Evolutionary conservation across 768 basidiomycete genomes (phyloP).

Genomic region (Lactarius evosmus): DNA sequence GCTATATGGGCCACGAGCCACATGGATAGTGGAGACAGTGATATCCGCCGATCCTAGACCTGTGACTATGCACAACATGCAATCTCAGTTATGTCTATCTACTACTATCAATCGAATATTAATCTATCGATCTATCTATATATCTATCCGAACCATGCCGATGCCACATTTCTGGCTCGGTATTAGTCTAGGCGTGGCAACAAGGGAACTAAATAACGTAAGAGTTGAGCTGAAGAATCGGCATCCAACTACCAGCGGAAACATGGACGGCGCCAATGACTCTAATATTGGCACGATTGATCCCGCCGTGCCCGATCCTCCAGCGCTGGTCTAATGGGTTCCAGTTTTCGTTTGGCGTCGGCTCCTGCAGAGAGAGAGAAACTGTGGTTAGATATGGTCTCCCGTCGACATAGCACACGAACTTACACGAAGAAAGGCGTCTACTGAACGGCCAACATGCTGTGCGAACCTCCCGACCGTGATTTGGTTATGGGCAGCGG

Average conservation of each 20-base stretch:
- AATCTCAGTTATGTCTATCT: neutral
- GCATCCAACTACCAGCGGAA: conserved; percentile 25
- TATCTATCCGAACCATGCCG: neutral
- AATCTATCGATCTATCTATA: neutral
- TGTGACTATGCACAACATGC: neutral
- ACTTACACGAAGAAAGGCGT: conserved; percentile 20
- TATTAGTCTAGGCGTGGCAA: neutral
- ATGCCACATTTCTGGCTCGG: neutral
- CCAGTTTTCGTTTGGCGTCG: neutral
- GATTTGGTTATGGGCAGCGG: conserved; percentile 5
- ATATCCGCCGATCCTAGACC: neutral
- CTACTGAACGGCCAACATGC: conserved; percentile 18
- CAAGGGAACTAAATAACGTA: conserved; percentile 4
- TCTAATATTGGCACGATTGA: conserved; percentile 7
- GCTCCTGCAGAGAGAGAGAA: neutral
- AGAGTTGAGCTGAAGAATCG: conserved; percentile 18
- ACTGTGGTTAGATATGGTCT: neutral
- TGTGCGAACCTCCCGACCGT: conserved; percentile 20
- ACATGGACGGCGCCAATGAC: conserved; percentile 22
- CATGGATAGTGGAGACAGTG: too few relatives aligned
- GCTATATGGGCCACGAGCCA: neutral
- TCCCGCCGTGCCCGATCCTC: conserved; percentile 7
- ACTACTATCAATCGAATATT: neutral
- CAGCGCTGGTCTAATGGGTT: neutral
- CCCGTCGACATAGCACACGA: neutral